Percentiles rank a stretch among this genome's conserved stretches.
phyloP scores from a whole-genome alignment of 495 filamentous ascomycete genomes.

The Cairneyella variabilis region DNA sequence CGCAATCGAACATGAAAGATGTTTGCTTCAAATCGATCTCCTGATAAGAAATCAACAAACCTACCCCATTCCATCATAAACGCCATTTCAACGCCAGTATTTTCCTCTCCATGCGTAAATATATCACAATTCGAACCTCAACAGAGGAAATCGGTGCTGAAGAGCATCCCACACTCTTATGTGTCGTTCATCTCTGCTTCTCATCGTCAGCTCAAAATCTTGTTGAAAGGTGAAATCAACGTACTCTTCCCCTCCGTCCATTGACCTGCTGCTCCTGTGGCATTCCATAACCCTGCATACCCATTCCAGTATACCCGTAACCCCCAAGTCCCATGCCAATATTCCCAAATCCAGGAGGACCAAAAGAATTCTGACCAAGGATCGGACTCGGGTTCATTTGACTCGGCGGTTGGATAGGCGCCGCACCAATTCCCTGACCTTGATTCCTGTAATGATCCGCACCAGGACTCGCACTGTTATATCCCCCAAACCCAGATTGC shows the following conservation, averaged over 20 bases:
- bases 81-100: background rate
- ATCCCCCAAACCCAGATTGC: slow-evolving; percentile 44
- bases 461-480: slow-evolving; percentile 39
- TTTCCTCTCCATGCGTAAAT: background rate
- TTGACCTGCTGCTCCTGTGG: slow-evolving; percentile 46
- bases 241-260: slow-evolving; percentile 49
- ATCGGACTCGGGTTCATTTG: slow-evolving; percentile 24
- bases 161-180: background rate
- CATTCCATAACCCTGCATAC: slow-evolving; percentile 35
- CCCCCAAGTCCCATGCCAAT: slow-evolving; percentile 45
- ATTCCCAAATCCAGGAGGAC: slow-evolving; percentile 45
- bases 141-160: background rate
- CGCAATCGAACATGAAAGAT: background rate
- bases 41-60: background rate
- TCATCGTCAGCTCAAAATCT: background rate
- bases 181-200: background rate
- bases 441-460: slow-evolving; percentile 47
- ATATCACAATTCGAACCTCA: background rate
- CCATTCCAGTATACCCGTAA: slow-evolving; percentile 32
- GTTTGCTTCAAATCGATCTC: background rate
- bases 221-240: slow-evolving; percentile 24
- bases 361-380: slow-evolving; percentile 31
- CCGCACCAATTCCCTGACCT: slow-evolving; percentile 37
- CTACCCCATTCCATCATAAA: background rate
- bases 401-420: slow-evolving; percentile 35